A percentile compares a stretch with the other conserved stretches of the same genome.
Evolutionary conservation across 805 yeast species (phyloP).

Genomic region (Henningerozyma blattae): DNA sequence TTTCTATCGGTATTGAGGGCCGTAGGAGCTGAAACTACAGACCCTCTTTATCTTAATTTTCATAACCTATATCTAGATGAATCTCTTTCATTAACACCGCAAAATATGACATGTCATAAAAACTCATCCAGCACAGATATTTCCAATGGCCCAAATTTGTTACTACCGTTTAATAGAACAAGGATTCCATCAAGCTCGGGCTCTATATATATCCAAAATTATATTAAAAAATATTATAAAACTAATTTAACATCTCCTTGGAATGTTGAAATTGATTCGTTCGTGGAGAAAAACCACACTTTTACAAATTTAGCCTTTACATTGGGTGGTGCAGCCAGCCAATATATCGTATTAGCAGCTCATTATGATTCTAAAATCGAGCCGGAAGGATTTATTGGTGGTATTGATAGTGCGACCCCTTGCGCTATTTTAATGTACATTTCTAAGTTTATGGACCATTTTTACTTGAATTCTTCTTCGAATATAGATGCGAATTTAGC

Average conservation of each 20-base stretch:
- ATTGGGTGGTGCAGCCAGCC: conserved; percentile 10
- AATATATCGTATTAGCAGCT: conserved; percentile 33
- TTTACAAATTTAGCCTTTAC: conserved; percentile 30
- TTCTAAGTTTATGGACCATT: conserved; percentile 23
- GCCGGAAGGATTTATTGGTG: conserved; percentile 49
- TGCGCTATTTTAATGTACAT: conserved; percentile 39
- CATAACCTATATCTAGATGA: too few species aligned
- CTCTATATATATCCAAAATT: conserved; percentile 27
- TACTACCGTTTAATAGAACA: conserved; percentile 27
- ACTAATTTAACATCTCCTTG: conserved; percentile 13
- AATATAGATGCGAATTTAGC: conserved; percentile 1
- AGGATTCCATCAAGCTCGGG: conserved; percentile 33
- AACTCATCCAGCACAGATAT: too few species aligned
- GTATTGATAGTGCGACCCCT: conserved; percentile 47
- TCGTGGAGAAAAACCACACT: conserved; percentile 24
- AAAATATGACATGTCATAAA: too few species aligned
- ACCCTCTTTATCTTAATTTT: too few species aligned
- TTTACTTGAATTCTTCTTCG: conserved; percentile 3
- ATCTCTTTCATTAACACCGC: too few species aligned
- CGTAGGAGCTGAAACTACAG: too few species aligned
- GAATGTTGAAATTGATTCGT: conserved; percentile 24
- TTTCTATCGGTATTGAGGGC: too few species aligned
- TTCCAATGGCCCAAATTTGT: conserved; percentile 6
- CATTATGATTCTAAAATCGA: conserved; percentile 41
- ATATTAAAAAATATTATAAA: conserved; percentile 26